A percentile compares a stretch with the other conserved stretches of the same genome.
Conservation (phyloP, 305 asterid genomes). For the Fraxinus platypoda region DNA sequence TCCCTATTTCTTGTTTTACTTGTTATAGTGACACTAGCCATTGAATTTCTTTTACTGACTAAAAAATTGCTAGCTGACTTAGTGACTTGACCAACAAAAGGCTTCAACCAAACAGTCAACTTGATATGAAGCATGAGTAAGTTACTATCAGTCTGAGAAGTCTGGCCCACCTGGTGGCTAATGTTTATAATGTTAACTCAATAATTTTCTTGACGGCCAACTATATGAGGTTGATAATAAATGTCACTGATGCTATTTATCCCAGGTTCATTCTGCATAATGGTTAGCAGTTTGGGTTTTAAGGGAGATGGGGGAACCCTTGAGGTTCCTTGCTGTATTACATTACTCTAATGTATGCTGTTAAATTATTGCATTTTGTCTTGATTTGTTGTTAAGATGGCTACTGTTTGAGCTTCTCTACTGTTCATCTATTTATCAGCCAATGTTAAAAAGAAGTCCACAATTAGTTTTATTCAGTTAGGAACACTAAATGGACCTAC, state of each 20-base stretch:
- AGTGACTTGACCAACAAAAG: slow-evolving; percentile 19
- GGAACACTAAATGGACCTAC: background rate
- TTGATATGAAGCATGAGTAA: slow-evolving; percentile 6
- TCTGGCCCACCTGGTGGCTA: slow-evolving; percentile 19
- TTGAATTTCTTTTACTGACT: slow-evolving; percentile 1
- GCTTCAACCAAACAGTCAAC: slow-evolving; percentile 23
- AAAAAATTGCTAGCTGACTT: slow-evolving; percentile 21
- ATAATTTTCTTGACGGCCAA: background rate
- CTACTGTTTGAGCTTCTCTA: background rate
- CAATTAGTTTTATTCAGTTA: background rate
- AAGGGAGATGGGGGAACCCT: background rate
- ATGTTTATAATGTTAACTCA: background rate
- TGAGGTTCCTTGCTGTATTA: background rate
- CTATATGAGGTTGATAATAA: background rate
- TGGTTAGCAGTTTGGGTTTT: background rate
- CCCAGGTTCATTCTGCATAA: background rate
- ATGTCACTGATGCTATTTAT: background rate
- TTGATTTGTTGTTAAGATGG: background rate
- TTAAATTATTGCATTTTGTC: background rate
- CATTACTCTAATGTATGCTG: background rate
- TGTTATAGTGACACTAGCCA: slow-evolving; percentile 11
- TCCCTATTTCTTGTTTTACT: background rate
- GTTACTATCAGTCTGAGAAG: slow-evolving; percentile 26
- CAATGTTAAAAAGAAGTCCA: background rate
- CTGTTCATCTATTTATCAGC: background rate